Percentiles rank a stretch among this genome's conserved stretches.
Conservation (phyloP, 1,284 basidiomycete species). For the Ganoderma multipileum region DNA sequence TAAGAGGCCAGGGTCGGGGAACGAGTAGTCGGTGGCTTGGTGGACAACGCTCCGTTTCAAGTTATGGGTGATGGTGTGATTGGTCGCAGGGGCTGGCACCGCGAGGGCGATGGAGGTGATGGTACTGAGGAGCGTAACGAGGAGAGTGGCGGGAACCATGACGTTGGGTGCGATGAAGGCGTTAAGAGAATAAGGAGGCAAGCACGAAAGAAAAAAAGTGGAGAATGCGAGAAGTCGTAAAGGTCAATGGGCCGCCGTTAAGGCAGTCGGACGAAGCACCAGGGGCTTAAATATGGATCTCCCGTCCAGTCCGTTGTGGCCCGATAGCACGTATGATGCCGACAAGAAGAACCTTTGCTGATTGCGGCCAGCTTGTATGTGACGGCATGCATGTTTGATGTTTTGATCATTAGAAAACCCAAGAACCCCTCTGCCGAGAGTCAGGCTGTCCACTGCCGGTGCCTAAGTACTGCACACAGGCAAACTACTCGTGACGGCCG, state of each 20-base stretch:
- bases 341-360: not conserved
- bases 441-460: not conserved
- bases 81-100: not conserved
- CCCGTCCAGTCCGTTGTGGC: no score
- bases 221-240: not conserved
- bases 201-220: not conserved
- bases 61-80: not conserved
- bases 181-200: not conserved
- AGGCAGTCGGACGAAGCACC: not conserved
- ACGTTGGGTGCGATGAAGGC: not conserved
- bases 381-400: conserved; percentile 4
- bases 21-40: conserved; percentile 6
- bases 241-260: not conserved
- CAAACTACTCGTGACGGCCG: not conserved
- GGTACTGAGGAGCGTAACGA: not conserved
- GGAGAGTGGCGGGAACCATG: not conserved
- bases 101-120: not conserved
- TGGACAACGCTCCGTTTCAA: not conserved
- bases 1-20: no score
- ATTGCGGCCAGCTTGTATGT: not conserved
- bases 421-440: not conserved
- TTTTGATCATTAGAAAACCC: not conserved
- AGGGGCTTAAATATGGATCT: conserved; percentile 1
- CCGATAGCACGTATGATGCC: not conserved
- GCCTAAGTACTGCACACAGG: not conserved